These are phyloP conservation scores for Ulmus americana DNA, from an alignment of 331 rosid genomes.

Conservation along the genomic window DNA sequence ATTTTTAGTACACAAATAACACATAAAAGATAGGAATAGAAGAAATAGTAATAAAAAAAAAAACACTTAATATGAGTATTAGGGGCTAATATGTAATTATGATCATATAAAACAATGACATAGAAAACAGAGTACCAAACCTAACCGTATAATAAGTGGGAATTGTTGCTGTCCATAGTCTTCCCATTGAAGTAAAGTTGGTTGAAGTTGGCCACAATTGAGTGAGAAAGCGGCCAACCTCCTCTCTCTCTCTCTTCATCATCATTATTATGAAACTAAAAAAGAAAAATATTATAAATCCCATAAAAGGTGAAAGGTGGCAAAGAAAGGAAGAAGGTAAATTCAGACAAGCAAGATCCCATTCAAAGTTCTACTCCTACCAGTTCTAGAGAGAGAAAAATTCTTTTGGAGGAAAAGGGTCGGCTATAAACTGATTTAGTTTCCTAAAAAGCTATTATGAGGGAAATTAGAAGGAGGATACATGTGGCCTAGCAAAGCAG, in stretches of 20 bases:
- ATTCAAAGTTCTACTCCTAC: constrained; percentile 34
- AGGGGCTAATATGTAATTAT: no score
- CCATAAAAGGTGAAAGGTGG: constrained; percentile 67
- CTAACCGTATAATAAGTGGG: constrained; percentile 40
- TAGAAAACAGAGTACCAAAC: constrained; percentile 32
- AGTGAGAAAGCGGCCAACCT: constrained; percentile 83
- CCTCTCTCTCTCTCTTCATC: constrained; percentile 26
- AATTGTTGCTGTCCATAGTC: constrained; percentile 44
- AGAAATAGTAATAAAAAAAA: no score
- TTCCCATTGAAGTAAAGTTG: constrained; percentile 91
- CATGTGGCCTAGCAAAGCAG: constrained; percentile 53
- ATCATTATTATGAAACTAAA: constrained; percentile 45
- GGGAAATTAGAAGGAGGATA: constrained; percentile 16
- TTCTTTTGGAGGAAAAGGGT: neutral
- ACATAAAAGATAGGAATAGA: no score
- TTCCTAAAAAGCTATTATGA: no score
- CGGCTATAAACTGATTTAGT: no score
- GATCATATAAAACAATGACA: neutral
- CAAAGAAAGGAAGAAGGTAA: constrained; percentile 35
- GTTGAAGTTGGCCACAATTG: constrained; percentile 74
- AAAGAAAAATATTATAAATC: constrained; percentile 37
- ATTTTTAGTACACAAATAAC: no score
- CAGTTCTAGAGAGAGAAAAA: neutral
- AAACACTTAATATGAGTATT: no score
- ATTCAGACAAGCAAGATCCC: constrained; percentile 39